Evolutionary conservation across 2,329 filamentous ascomycete species (phyloP).

Genomic region (Verruconis gallopava): DNA sequence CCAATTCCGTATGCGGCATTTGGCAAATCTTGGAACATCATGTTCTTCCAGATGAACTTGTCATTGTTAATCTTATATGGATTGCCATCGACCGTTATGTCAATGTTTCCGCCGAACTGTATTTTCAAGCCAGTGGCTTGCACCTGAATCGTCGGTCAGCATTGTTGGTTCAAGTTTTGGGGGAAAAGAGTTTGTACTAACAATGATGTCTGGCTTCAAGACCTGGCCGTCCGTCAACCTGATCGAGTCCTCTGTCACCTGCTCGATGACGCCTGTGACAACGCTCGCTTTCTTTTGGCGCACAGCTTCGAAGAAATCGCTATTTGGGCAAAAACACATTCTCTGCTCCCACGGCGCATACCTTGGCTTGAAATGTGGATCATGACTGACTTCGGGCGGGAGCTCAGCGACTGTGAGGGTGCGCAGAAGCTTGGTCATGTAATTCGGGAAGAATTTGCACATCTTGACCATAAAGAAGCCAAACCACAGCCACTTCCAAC

Average conservation of each 20-base stretch:
- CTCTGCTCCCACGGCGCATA: constrained; percentile 55
- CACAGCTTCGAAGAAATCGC: constrained; percentile 44
- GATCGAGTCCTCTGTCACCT: constrained; percentile 36
- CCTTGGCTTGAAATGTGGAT: constrained; percentile 33
- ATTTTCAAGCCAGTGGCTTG: constrained; percentile 49
- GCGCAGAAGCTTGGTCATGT: constrained; percentile 36
- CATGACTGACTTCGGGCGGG: constrained; percentile 30
- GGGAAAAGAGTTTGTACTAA: constrained; percentile 25
- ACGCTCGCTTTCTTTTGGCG: constrained; percentile 38
- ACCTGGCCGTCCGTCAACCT: constrained; percentile 30
- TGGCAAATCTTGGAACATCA: constrained; percentile 50
- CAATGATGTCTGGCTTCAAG: constrained; percentile 39
- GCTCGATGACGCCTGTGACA: constrained; percentile 42
- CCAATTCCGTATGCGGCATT: constrained; percentile 47
- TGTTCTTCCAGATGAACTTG: constrained; percentile 46
- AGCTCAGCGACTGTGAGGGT: constrained; percentile 34
- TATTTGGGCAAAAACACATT: constrained; percentile 54
- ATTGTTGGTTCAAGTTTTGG: not conserved
- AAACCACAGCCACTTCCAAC: constrained; percentile 38
- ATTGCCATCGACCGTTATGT: constrained; percentile 39
- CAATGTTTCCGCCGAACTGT: constrained; percentile 40
- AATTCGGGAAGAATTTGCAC: constrained; percentile 40
- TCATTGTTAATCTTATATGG: constrained; percentile 30
- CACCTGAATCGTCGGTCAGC: not conserved
- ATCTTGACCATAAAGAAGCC: constrained; percentile 36